A percentile compares a stretch with the other conserved stretches of the same genome.
Conservation (phyloP, 1,284 basidiomycete species). For the Malassezia globosa region DNA sequence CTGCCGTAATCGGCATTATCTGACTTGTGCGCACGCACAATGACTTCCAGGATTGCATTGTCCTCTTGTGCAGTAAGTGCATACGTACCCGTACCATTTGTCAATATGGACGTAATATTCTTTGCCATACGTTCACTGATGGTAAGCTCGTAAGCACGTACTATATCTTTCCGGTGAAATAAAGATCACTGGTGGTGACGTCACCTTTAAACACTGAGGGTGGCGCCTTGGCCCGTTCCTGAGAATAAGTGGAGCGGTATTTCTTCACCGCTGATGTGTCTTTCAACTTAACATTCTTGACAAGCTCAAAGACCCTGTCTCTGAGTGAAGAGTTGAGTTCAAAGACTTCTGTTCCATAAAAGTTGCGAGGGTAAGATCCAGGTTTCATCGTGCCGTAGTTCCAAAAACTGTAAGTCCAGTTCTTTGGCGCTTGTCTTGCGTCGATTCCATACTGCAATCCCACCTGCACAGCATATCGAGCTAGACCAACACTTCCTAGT, state of each 20-base stretch:
- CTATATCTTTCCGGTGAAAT: constrained; percentile 50
- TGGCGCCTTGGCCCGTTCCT: constrained; percentile 43
- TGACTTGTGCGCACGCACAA: constrained; percentile 49
- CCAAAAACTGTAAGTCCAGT: constrained; percentile 51
- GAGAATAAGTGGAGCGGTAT: constrained; percentile 48
- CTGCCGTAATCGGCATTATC: constrained; percentile 51
- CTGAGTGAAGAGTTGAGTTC: constrained; percentile 52
- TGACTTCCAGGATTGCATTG: constrained; percentile 51
- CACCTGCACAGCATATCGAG: constrained; percentile 51
- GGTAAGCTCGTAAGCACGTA: constrained; percentile 31
- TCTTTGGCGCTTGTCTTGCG: constrained; percentile 50
- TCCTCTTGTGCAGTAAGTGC: constrained; percentile 53
- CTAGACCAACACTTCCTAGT: constrained; percentile 50
- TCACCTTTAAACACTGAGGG: constrained; percentile 44
- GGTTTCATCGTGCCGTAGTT: constrained; percentile 48
- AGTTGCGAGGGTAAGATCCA: constrained; percentile 39
- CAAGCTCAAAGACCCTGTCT: constrained; percentile 47
- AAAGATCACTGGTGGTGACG: constrained; percentile 50
- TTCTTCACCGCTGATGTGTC: constrained; percentile 47
- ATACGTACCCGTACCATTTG: constrained; percentile 49
- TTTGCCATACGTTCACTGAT: constrained; percentile 21
- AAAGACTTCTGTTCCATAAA: constrained; percentile 54
- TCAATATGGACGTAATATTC: constrained; percentile 50
- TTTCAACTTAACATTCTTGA: constrained; percentile 47
- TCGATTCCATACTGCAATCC: constrained; percentile 52